These are phyloP conservation scores for Albugo laibachii DNA, from an alignment of 352 stramenopile species.

Conservation along the genomic window DNA sequence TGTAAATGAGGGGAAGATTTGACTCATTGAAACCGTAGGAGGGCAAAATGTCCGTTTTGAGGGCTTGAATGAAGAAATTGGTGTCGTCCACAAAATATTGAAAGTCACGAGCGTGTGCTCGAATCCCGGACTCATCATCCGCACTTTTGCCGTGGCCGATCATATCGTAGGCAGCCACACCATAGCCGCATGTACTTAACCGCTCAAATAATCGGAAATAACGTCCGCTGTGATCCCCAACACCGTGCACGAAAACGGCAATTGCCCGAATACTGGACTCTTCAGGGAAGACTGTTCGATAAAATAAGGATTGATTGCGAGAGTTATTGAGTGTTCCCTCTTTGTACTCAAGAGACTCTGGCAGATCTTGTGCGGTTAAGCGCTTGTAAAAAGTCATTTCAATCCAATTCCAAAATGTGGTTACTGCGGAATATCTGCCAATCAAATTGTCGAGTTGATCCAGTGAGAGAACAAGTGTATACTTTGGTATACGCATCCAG, in stretches of 20 bases:
- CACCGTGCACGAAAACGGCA: constrained; percentile 38
- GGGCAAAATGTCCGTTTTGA: constrained; percentile 2
- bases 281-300: constrained; percentile 23
- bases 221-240: constrained; percentile 36
- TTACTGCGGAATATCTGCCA: no score
- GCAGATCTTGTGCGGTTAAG: no score
- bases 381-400: no score
- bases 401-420: no score
- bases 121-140: constrained; percentile 7
- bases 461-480: no score
- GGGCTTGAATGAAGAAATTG: constrained; percentile 5
- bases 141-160: constrained; percentile 28
- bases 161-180: constrained; percentile 44
- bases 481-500: no score
- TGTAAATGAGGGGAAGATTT: constrained; percentile 16
- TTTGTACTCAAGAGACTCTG: constrained; percentile 9
- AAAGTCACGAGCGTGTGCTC: constrained; percentile 5
- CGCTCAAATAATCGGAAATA: constrained; percentile 37
- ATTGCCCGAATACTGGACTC: constrained; percentile 16
- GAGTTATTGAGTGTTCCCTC: constrained; percentile 24
- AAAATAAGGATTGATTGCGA: constrained; percentile 30
- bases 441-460: no score
- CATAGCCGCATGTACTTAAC: constrained; percentile 21
- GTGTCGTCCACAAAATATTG: constrained; percentile 8
- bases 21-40: background rate